A percentile compares a stretch with the other conserved stretches of the same genome.
phyloP scores from a whole-genome alignment of 2,329 filamentous ascomycete genomes.

The Tolypocladium inflatum region DNA sequence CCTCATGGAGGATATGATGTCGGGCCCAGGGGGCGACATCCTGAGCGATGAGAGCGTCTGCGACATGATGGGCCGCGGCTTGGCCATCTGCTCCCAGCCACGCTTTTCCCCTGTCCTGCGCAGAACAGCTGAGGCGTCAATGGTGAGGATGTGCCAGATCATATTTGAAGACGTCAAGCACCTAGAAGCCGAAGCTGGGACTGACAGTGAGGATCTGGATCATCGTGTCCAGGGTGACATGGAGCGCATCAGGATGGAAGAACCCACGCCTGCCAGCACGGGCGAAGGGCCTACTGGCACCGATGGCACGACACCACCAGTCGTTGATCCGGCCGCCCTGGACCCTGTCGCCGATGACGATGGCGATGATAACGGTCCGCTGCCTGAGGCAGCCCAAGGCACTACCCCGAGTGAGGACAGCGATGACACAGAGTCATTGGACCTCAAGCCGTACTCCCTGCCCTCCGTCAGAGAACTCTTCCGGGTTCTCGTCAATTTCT shows the following conservation, averaged over 20 bases:
- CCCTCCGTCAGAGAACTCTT: conserved; percentile 93
- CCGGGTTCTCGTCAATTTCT: conserved; percentile 81
- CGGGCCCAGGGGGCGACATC: conserved; percentile 81
- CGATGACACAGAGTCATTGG: conserved; percentile 36
- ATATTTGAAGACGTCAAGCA: conserved; percentile 92
- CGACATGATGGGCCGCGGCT: conserved; percentile 97
- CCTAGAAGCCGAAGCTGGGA: conserved; percentile 65
- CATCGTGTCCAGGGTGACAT: conserved; percentile 58
- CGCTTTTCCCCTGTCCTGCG: conserved; percentile 84
- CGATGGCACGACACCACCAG: not conserved
- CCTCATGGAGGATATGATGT: conserved; percentile 97
- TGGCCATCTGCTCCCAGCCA: conserved; percentile 94
- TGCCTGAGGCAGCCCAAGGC: not conserved
- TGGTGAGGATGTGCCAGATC: conserved; percentile 98
- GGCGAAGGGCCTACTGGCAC: conserved; percentile 2
- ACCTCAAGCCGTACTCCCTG: conserved; percentile 81
- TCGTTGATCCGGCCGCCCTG: not conserved
- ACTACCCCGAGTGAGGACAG: conserved; percentile 18
- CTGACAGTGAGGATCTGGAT: conserved; percentile 56
- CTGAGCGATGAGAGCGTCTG: conserved; percentile 98
- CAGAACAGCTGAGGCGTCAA: conserved; percentile 86
- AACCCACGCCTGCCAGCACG: conserved; percentile 16
- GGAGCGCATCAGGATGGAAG: conserved; percentile 75
- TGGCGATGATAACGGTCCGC: not conserved
- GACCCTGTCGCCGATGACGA: conserved; percentile 1